Evolutionary conservation across 192 early-diverging fungal species (phyloP).

Genomic region (Coemansia sp.): DNA sequence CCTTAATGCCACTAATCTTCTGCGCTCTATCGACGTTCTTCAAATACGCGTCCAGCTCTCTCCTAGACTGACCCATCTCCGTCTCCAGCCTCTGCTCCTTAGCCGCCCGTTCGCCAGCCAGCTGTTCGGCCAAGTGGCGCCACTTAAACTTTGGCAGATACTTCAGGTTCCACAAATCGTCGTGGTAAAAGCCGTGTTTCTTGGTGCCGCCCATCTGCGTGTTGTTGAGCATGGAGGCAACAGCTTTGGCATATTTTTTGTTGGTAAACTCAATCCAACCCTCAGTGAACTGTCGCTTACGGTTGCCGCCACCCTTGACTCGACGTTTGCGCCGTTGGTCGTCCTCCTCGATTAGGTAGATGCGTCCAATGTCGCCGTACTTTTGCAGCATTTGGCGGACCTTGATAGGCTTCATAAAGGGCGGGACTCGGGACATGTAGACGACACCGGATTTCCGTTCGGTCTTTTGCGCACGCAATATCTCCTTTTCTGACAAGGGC

Average conservation of each 20-base stretch:
- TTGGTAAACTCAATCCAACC: slow-evolving; percentile 98
- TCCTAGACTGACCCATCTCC: slow-evolving; percentile 81
- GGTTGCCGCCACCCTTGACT: slow-evolving; percentile 86
- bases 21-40: slow-evolving; percentile 87
- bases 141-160: slow-evolving; percentile 97
- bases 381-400: slow-evolving; percentile 73
- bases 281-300: slow-evolving; percentile 83
- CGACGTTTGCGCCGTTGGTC: slow-evolving; percentile 68
- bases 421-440: slow-evolving; percentile 90
- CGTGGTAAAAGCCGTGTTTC: slow-evolving; percentile 82
- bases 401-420: slow-evolving; percentile 87
- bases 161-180: slow-evolving; percentile 97
- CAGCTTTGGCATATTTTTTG: slow-evolving; percentile 83
- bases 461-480: slow-evolving; percentile 59
- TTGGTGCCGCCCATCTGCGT: slow-evolving; percentile 79
- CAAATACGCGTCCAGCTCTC: slow-evolving; percentile 86
- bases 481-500: slow-evolving; percentile 41
- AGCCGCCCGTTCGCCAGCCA: slow-evolving; percentile 75
- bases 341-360: slow-evolving; percentile 89
- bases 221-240: slow-evolving; percentile 79
- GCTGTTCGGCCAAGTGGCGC: slow-evolving; percentile 91
- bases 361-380: slow-evolving; percentile 77
- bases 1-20: slow-evolving; percentile 81
- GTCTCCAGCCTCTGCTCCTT: slow-evolving; percentile 78
- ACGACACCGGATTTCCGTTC: slow-evolving; percentile 75